Evolutionary conservation across 2,329 filamentous ascomycete genomes (phyloP), one percentile per base, ranked within the genome.

Genomic region (Colletotrichum salicis): DNA sequence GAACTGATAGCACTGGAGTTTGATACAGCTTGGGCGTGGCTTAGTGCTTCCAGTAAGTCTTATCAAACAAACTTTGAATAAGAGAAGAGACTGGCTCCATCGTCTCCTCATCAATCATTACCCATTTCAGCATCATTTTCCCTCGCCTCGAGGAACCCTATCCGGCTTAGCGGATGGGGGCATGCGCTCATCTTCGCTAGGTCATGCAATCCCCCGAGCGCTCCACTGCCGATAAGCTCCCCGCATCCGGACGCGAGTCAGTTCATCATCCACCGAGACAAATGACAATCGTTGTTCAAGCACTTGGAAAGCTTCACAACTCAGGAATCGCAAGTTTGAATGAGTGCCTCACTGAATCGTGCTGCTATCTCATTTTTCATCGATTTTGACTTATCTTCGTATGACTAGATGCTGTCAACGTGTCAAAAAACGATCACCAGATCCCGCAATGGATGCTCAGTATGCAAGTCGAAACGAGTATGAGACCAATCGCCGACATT

Each of bases 401-500:
- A 22, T 11, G 19, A 29, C 13, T 24, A 19, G 0, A 45, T 61
- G 45, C 58, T 33, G 58, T 35, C 48, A 13, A 45, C 65, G 13
- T 10, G 29, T 22, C 66, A 61, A 22, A 69, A 58, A 51, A 58
- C 63, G 5, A 65, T 65, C 41, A 64, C 66, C 4, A 37, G 54
- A 56, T 69, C 60, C 19, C 66, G 66, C 12, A 65, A 69, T 41
- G 66, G 60, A 37, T 69, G 66, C 52, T 60, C 66, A 27, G 66
- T 69, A 7, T 69, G 66, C 61, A 69, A 65, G n/a, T 69, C 41
- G 12, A 69, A 69, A 54, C 31, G 61, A 31, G 67, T 69, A 56
- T 4, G 60, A 33, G 6, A 27, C 8, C 24, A 29, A 29, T 29
- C 27, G 5, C 27, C 27, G 1, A 45, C 7, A 6, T 22, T 15